A percentile compares a stretch with the other conserved stretches of the same genome.
These are phyloP conservation scores for Xylaria sp. DNA, from an alignment of 2,329 filamentous ascomycete genomes.

Conservation along the genomic window DNA sequence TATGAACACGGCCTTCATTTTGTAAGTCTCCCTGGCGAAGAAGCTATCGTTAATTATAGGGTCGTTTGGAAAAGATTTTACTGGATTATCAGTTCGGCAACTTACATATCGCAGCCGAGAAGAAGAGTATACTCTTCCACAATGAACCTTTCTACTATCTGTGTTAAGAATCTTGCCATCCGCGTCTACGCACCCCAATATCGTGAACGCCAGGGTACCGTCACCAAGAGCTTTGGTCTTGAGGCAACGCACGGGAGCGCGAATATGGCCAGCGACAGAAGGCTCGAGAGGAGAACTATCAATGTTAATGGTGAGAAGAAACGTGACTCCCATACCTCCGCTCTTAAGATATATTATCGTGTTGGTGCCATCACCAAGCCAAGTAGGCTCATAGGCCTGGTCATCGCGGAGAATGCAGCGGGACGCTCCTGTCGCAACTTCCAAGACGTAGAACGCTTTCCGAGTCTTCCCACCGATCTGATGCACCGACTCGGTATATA, in stretches of 20 bases:
- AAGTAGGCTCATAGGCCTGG: slow-evolving; percentile 50
- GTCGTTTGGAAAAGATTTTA: neutral
- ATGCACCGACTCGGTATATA: slow-evolving; percentile 56
- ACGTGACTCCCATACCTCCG: slow-evolving; percentile 48
- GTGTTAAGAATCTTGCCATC: slow-evolving; percentile 52
- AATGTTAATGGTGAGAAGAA: slow-evolving; percentile 48
- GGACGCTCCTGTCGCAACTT: slow-evolving; percentile 48
- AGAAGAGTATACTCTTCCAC: slow-evolving; percentile 52
- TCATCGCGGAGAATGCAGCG: slow-evolving; percentile 44
- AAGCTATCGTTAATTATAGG: neutral
- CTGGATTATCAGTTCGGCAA: neutral
- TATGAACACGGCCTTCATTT: slow-evolving; percentile 47
- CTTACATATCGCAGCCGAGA: slow-evolving; percentile 51
- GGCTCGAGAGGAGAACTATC: slow-evolving; percentile 39
- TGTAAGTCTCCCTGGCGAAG: slow-evolving; percentile 50
- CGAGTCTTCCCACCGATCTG: slow-evolving; percentile 45
- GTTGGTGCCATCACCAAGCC: slow-evolving; percentile 50
- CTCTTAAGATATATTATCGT: slow-evolving; percentile 51
- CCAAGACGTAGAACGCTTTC: slow-evolving; percentile 51
- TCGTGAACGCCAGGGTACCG: slow-evolving; percentile 52
- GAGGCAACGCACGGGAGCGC: slow-evolving; percentile 49
- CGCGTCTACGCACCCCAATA: slow-evolving; percentile 49
- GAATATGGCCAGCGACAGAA: slow-evolving; percentile 48
- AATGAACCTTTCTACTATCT: slow-evolving; percentile 44
- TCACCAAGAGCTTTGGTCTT: slow-evolving; percentile 51